Percentiles rank a stretch among this genome's conserved stretches.
These are phyloP conservation scores for Scytalidium sp. DNA, from an alignment of 2,329 filamentous ascomycete species.

Conservation along the genomic window DNA sequence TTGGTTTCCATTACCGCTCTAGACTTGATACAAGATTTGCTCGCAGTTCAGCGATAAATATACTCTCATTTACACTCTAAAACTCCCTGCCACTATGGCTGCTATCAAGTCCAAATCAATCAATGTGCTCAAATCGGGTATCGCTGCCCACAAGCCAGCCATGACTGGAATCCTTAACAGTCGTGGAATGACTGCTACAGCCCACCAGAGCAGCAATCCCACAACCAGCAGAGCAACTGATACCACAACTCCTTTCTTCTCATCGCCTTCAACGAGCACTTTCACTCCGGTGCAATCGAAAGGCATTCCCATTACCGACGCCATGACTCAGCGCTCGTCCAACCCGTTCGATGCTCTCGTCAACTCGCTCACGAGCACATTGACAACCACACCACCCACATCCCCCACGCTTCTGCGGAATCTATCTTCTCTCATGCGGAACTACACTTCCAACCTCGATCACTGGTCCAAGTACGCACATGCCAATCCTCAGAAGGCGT, in stretches of 20 bases:
- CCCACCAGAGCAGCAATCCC: not conserved
- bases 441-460: slow-evolving; percentile 16
- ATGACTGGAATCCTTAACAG: slow-evolving; percentile 6
- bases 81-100: slow-evolving; percentile 9
- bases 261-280: not conserved
- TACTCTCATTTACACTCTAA: not conserved
- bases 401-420: slow-evolving; percentile 13
- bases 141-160: slow-evolving; percentile 3
- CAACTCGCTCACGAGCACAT: slow-evolving; percentile 1
- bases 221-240: slow-evolving; percentile 5
- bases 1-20: no score
- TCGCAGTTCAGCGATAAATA: slow-evolving; percentile 7
- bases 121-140: slow-evolving; percentile 10
- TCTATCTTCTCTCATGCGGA: slow-evolving; percentile 9
- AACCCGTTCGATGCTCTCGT: slow-evolving; percentile 16
- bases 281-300: not conserved
- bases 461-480: slow-evolving; percentile 76
- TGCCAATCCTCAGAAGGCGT: slow-evolving; percentile 63
- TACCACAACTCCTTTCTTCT: not conserved
- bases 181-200: slow-evolving; percentile 12
- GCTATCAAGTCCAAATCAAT: slow-evolving; percentile 12
- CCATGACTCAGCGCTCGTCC: not conserved
- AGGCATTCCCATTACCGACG: not conserved
- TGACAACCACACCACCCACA: slow-evolving; percentile 12
- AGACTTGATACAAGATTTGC: not conserved